phyloP scores from a whole-genome alignment of 2,329 filamentous ascomycete genomes.

The Nigrospora sphaerica region DNA sequence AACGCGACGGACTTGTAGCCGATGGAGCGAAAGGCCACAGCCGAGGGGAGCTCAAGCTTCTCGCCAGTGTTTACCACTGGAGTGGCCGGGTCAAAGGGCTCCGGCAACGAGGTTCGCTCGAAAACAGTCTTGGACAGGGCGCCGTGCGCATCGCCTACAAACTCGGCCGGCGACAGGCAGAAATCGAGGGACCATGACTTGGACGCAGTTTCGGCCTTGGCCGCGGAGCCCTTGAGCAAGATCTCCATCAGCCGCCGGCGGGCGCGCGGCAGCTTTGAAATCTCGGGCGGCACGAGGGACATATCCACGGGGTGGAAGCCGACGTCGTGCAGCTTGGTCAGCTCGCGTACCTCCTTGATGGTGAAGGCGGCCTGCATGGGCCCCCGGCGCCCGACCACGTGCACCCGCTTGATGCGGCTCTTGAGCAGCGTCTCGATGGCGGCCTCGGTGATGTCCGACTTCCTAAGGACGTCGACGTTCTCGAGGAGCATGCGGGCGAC shows the following conservation, averaged over 20 bases:
- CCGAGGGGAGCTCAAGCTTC: slow-evolving; percentile 49
- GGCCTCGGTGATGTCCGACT: slow-evolving; percentile 84
- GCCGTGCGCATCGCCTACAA: slow-evolving; percentile 43
- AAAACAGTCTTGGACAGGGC: slow-evolving; percentile 63
- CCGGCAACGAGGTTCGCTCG: slow-evolving; percentile 48
- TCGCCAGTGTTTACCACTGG: slow-evolving; percentile 42
- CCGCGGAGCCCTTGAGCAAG: slow-evolving; percentile 64
- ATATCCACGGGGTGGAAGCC: slow-evolving; percentile 63
- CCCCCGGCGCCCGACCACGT: slow-evolving; percentile 82
- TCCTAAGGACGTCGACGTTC: slow-evolving; percentile 62
- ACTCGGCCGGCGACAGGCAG: slow-evolving; percentile 68
- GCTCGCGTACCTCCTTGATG: slow-evolving; percentile 86
- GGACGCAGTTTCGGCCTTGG: slow-evolving; percentile 34
- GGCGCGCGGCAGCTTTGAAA: slow-evolving; percentile 66
- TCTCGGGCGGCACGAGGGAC: slow-evolving; percentile 59
- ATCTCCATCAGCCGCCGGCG: slow-evolving; percentile 74
- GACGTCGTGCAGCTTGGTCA: slow-evolving; percentile 69
- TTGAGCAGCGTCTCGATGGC: slow-evolving; percentile 67
- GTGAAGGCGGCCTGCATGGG: slow-evolving; percentile 93
- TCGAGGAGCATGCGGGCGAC: slow-evolving; percentile 82
- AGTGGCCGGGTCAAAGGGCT: slow-evolving; percentile 45
- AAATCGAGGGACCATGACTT: slow-evolving; percentile 84
- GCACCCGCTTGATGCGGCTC: slow-evolving; percentile 72
- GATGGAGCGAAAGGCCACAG: slow-evolving; percentile 84
- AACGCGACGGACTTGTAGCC: slow-evolving; percentile 82